These are phyloP conservation scores for Colletotrichum sp. DNA, from an alignment of 2,329 filamentous ascomycete species.

Conservation along the genomic window DNA sequence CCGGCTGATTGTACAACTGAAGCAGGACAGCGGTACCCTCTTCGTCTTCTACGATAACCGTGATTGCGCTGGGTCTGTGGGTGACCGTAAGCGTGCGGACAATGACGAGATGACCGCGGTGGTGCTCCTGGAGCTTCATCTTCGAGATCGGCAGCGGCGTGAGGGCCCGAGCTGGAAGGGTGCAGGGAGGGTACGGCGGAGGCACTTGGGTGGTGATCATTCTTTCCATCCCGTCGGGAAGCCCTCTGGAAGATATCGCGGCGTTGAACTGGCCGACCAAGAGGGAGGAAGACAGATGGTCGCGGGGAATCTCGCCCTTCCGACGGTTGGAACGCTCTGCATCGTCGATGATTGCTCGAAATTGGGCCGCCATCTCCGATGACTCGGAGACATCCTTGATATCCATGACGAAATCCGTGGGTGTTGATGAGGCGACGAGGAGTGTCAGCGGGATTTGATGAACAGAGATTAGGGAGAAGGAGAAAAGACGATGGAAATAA, in stretches of 20 bases:
- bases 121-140: conserved; percentile 34
- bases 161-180: conserved; percentile 22
- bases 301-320: background rate
- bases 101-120: conserved; percentile 24
- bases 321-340: background rate
- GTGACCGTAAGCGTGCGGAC: conserved; percentile 26
- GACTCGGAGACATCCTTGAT: background rate
- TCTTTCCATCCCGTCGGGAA: too few species aligned
- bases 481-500: background rate
- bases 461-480: background rate
- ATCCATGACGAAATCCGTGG: background rate
- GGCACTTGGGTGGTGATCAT: background rate
- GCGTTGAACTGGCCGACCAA: background rate
- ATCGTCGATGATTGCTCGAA: background rate
- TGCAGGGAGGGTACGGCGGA: conserved; percentile 28
- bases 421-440: background rate
- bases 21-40: conserved; percentile 36
- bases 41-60: conserved; percentile 44
- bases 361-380: background rate
- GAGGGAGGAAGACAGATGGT: background rate
- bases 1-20: conserved; percentile 46
- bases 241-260: background rate
- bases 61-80: conserved; percentile 19
- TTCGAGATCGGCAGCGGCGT: conserved; percentile 27
- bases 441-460: background rate